Evolutionary conservation across 2,329 filamentous ascomycete species (phyloP), one percentile per base, ranked within the genome.

Genomic region (Raffaelea deltoideospora): DNA sequence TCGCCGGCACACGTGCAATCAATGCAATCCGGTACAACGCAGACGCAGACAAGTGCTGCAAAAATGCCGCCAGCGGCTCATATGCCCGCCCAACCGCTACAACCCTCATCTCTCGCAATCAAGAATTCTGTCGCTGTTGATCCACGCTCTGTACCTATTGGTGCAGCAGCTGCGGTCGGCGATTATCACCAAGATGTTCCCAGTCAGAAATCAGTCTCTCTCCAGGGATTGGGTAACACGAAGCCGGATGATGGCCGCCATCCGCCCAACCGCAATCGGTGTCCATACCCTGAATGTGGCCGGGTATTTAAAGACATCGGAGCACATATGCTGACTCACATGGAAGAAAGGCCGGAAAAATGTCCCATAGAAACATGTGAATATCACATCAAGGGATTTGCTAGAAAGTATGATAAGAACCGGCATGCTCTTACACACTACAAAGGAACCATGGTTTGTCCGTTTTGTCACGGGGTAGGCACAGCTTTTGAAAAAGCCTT

Each of bases 361-460:
- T 98, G 90, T 55, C 88, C 88, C 0, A 95, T 96, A 41, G 69
- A 79, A 38, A 87, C 79, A 3, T 96, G 88, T 63, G 86, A 95
- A 50, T 96, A 95, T 54, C 82, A 95, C 57, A 69, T 72, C 47
- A 96, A 95, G 56, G 88, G 88, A 0, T 96, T 96, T 51, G 88
- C 88, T 3, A 72, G 88, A 42, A 96, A 96, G 57, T 98, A 96
- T 54, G 90, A 96, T 62, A 95, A 95, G 67, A 96, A 96, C 56
- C 68, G 90, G 11, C 90, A 98, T 54, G 93, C 88, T 2, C 61
- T 96, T 44, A 96, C 88, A 3, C 90, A 96, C 53, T 98, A 96
- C 65, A 93, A 94, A 57, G 88, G 88, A 9, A 95, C 85, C 13
- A 95, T 96, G 86, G 81, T 94, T 8, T 98, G 90, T 50, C 87